Evolutionary conservation across 116 monocot species (phyloP).

Genomic region (Dioscorea cayenensis): DNA sequence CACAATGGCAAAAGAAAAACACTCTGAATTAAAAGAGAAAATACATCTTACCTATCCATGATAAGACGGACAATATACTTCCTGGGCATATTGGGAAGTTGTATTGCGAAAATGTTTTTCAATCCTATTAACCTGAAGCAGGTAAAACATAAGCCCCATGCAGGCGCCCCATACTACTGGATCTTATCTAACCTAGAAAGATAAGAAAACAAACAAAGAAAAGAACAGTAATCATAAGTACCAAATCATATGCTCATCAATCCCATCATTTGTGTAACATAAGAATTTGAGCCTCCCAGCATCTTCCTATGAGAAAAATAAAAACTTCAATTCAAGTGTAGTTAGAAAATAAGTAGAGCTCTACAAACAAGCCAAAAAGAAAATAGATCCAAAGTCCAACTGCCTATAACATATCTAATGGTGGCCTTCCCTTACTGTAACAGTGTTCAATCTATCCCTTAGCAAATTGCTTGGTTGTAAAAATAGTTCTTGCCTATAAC

Average conservation of each 20-base stretch:
- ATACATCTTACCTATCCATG: constrained; percentile 79
- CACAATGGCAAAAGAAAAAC: not conserved
- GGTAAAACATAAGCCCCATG: not conserved
- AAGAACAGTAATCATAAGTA: constrained; percentile 16
- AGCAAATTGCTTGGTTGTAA: no score
- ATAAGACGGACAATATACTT: constrained; percentile 98
- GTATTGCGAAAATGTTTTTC: constrained; percentile 97
- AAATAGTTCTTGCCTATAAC: no score
- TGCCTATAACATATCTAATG: no score
- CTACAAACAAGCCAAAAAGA: no score
- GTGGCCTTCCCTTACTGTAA: no score
- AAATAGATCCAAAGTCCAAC: no score
- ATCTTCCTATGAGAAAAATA: constrained; percentile 51
- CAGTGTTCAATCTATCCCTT: no score
- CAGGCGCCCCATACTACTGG: not conserved
- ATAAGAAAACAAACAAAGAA: not conserved
- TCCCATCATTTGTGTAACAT: constrained; percentile 92
- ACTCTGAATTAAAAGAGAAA: not conserved
- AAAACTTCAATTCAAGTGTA: not conserved
- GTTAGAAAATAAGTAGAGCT: not conserved
- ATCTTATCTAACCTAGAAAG: not conserved
- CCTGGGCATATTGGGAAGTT: constrained; percentile 99
- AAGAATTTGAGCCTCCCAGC: constrained; percentile 78
- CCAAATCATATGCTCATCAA: constrained; percentile 99
- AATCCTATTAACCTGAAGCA: constrained; percentile 80